These are phyloP conservation scores for Waltergamsia citrina DNA, from an alignment of 2,329 filamentous ascomycete species.

Conservation along the genomic window DNA sequence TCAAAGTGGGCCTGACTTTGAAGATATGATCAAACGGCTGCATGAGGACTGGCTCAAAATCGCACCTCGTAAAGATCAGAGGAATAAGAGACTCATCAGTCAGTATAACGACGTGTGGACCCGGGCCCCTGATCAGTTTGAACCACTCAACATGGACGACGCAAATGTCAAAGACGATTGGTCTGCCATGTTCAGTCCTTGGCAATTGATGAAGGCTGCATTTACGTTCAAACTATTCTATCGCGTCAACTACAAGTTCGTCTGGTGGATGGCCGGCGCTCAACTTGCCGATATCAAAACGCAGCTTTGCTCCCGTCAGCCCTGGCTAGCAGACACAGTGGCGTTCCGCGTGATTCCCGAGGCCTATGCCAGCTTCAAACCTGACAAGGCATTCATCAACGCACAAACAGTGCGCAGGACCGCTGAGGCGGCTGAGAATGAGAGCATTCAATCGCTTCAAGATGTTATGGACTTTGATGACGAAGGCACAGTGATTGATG, in stretches of 20 bases:
- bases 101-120: not conserved
- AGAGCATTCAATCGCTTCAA: slow-evolving; percentile 12
- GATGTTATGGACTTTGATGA: slow-evolving; percentile 18
- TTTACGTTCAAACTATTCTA: slow-evolving; percentile 31
- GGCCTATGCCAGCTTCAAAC: slow-evolving; percentile 24
- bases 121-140: not conserved
- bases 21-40: slow-evolving; percentile 19
- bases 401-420: slow-evolving; percentile 9
- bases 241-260: slow-evolving; percentile 16
- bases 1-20: slow-evolving; percentile 9
- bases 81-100: slow-evolving; percentile 5
- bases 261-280: slow-evolving; percentile 37
- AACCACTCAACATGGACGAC: not conserved
- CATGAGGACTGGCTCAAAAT: slow-evolving; percentile 33
- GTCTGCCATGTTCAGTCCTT: slow-evolving; percentile 21
- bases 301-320: slow-evolving; percentile 6
- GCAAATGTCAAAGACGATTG: not conserved
- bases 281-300: slow-evolving; percentile 41
- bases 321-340: slow-evolving; percentile 4
- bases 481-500: slow-evolving; percentile 16
- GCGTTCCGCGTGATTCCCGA: slow-evolving; percentile 21
- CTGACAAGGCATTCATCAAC: slow-evolving; percentile 21
- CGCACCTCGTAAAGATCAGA: slow-evolving; percentile 17
- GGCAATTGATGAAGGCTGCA: slow-evolving; percentile 42
- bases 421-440: slow-evolving; percentile 10